phyloP scores from a whole-genome alignment of 2,329 filamentous ascomycete genomes.

The Cadophora luteo-olivacea region DNA sequence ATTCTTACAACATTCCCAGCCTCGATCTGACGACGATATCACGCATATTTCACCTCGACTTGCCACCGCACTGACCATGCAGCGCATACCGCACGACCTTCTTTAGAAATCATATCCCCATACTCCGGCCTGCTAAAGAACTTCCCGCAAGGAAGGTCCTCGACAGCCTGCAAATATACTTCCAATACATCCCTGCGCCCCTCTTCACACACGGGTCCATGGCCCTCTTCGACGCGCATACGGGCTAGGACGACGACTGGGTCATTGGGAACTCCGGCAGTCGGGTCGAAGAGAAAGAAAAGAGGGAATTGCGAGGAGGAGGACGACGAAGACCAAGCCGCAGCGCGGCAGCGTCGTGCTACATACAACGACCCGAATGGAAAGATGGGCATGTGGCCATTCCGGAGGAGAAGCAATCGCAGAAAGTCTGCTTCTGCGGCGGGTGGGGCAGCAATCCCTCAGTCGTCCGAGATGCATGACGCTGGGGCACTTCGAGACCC shows the following conservation, averaged over 20 bases:
- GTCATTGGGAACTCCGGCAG: slow-evolving; percentile 9
- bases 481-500: slow-evolving; percentile 39
- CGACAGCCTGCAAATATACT: slow-evolving; percentile 25
- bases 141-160: slow-evolving; percentile 34
- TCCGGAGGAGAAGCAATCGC: slow-evolving; percentile 75
- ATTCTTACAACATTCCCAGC: slow-evolving; percentile 8
- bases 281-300: neutral
- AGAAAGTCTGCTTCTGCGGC: slow-evolving; percentile 55
- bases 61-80: slow-evolving; percentile 38
- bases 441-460: slow-evolving; percentile 61
- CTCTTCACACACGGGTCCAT: slow-evolving; percentile 30
- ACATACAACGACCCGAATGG: slow-evolving; percentile 37
- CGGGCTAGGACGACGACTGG: slow-evolving; percentile 30
- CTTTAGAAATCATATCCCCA: slow-evolving; percentile 28
- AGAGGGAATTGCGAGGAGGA: neutral
- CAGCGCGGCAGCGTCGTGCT: slow-evolving; percentile 24
- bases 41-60: slow-evolving; percentile 19
- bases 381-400: slow-evolving; percentile 83
- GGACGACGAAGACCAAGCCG: slow-evolving; percentile 13
- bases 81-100: slow-evolving; percentile 35
- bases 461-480: slow-evolving; percentile 55
- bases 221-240: slow-evolving; percentile 32
- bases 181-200: slow-evolving; percentile 20
- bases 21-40: slow-evolving; percentile 9
- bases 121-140: slow-evolving; percentile 20